phyloP scores from a whole-genome alignment of 2,329 filamentous ascomycete genomes.

The Erysiphe neolycopersici region DNA sequence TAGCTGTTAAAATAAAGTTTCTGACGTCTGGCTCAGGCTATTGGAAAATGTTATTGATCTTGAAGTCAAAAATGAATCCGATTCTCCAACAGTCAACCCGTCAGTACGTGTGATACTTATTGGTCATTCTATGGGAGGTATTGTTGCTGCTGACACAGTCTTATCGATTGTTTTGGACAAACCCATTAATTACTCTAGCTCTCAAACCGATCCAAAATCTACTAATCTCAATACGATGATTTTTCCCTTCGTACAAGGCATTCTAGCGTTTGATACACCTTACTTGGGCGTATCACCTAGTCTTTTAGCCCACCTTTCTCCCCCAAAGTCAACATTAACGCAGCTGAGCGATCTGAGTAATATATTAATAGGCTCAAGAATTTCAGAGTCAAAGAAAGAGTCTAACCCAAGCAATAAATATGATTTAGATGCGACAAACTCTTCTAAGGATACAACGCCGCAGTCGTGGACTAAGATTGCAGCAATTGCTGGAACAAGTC shows the following conservation, averaged over 20 bases:
- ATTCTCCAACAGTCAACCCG: slow-evolving; percentile 65
- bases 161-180: slow-evolving; percentile 29
- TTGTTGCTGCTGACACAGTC: slow-evolving; percentile 73
- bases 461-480: slow-evolving; percentile 64
- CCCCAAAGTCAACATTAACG: slow-evolving; percentile 40
- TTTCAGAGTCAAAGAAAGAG: slow-evolving; percentile 11
- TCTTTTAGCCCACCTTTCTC: slow-evolving; percentile 65
- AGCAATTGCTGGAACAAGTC: slow-evolving; percentile 62
- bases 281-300: slow-evolving; percentile 61
- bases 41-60: slow-evolving; percentile 83
- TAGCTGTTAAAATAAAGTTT: neutral
- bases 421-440: slow-evolving; percentile 16
- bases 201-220: slow-evolving; percentile 1
- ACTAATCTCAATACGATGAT: slow-evolving; percentile 35
- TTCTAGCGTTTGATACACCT: slow-evolving; percentile 85
- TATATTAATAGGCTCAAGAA: slow-evolving; percentile 32
- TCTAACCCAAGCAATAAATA: slow-evolving; percentile 16
- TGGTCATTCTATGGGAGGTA: slow-evolving; percentile 80
- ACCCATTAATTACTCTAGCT: slow-evolving; percentile 6
- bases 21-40: slow-evolving; percentile 26
- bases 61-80: slow-evolving; percentile 56
- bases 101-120: slow-evolving; percentile 59
- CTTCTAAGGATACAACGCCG: slow-evolving; percentile 26
- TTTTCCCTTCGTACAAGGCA: slow-evolving; percentile 79
- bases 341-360: slow-evolving; percentile 38